A percentile compares a stretch with the other conserved stretches of the same genome.
phyloP scores from a whole-genome alignment of 306 rosid genomes.

The Trichosanthes truncata region DNA sequence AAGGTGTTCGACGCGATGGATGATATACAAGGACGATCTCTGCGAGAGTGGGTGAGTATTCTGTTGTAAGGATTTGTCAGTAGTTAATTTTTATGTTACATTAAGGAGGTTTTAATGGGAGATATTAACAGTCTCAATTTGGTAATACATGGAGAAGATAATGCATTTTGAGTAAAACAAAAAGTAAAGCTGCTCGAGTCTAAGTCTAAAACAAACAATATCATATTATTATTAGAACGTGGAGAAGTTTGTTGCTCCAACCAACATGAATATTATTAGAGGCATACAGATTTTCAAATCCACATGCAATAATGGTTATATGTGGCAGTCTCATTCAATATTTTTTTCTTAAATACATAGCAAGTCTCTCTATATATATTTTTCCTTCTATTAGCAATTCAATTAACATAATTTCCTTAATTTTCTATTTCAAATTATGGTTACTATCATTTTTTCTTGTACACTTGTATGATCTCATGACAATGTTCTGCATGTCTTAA shows the following conservation, averaged over 20 bases:
- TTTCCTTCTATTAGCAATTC: not conserved
- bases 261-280: not conserved
- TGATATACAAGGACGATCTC: slow-evolving; percentile 32
- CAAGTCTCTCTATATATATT: too few relatives aligned
- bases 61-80: not conserved
- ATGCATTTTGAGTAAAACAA: not conserved
- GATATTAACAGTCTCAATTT: not conserved
- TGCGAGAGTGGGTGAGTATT: slow-evolving; percentile 61
- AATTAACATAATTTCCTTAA: not conserved
- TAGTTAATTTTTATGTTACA: not conserved
- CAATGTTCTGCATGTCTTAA: not conserved
- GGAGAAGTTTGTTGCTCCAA: not conserved
- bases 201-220: too few relatives aligned
- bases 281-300: not conserved
- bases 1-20: slow-evolving; percentile 26
- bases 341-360: not conserved
- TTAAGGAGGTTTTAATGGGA: not conserved
- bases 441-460: not conserved
- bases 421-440: not conserved
- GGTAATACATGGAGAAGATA: not conserved
- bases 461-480: not conserved
- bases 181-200: not conserved
- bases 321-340: too few relatives aligned
- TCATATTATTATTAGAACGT: too few relatives aligned
- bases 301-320: too few relatives aligned